Base-by-base conservation (phyloP, 2,329 filamentous ascomycete species). In the Nannizziopsis barbatae region DNA sequence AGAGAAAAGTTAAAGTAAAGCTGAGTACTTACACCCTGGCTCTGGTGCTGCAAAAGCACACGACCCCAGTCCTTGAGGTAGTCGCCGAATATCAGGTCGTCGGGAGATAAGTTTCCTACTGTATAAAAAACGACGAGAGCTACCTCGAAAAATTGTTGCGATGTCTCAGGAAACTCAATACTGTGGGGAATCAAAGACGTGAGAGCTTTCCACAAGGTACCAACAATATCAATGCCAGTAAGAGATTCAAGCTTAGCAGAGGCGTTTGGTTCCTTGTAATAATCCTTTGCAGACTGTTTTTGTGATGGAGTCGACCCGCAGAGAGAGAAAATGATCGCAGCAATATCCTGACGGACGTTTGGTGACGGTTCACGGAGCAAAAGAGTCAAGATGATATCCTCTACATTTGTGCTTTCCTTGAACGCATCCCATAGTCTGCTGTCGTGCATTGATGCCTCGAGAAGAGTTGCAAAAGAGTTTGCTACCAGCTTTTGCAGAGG, bases 361-460 rank as follows among this genome's bases (percentile, higher is more conserved):
- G 59, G 59, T n/a, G 65, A 63, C n/a, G 50, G 50, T 53, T 76
- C 72, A 17, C 67, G 60, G 12, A 75, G 55, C 14, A 75, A 57
- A 3, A 75, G 56, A 5, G 64, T 63, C 33, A 59, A 58, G 9
- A 75, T 53, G 9, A 75, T 57, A 8, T 58, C 47, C 15, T 63
- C 63, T 41, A 64, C 65, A 18, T 63, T 56, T 2, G 63, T 56
- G 37, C 67, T 60, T 9, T 62, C 51, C 32, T 68, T 68, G 47
- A 73, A 64, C 30, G 62, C 56, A 3, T 59, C 51, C 74, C 74
- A 77, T 42, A 76, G 63, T 2, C 57, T 55, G 20, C 63, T 55
- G 51, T 70, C 73, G 38, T 72, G 66, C 45, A 73, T 59, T 6
- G 72, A 73, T 1, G 66, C 68, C 57, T 76, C 72, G 9, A 75